Percentiles rank a stretch among this genome's conserved stretches.
Conservation (phyloP, 1,139 yeast genomes). For the Geotrichum restrictum region DNA sequence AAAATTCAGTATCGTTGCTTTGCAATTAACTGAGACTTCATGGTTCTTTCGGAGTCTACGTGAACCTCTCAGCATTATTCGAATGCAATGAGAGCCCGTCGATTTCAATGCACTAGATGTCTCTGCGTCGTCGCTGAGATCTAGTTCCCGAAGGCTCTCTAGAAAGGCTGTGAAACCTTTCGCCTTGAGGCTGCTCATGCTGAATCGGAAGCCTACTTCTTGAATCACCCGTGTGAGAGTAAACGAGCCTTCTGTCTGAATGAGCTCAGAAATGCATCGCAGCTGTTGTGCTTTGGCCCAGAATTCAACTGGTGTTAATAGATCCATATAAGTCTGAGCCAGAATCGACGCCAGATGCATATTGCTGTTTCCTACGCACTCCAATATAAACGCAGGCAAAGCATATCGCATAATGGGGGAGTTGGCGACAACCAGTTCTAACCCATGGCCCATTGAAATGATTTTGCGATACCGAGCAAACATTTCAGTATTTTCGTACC, state of each 20-base stretch:
- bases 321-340: background rate
- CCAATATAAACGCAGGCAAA: constrained; percentile 6
- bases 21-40: background rate
- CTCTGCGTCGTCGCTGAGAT: background rate
- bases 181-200: background rate
- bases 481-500: constrained; percentile 16
- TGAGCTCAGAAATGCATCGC: background rate
- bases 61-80: background rate
- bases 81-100: background rate
- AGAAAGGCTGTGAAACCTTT: background rate
- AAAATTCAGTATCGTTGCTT: background rate
- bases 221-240: background rate
- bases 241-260: background rate
- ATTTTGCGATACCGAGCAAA: constrained; percentile 1
- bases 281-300: background rate
- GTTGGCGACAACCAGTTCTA: background rate
- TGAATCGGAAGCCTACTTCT: constrained; percentile 1
- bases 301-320: background rate
- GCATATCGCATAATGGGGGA: background rate
- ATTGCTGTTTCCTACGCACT: constrained; percentile 4
- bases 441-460: constrained; percentile 11
- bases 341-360: background rate
- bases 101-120: background rate
- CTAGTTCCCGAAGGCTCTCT: background rate
- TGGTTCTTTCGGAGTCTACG: background rate